phyloP scores from a whole-genome alignment of 805 yeast species.

The Candida sakaeoensis region DNA sequence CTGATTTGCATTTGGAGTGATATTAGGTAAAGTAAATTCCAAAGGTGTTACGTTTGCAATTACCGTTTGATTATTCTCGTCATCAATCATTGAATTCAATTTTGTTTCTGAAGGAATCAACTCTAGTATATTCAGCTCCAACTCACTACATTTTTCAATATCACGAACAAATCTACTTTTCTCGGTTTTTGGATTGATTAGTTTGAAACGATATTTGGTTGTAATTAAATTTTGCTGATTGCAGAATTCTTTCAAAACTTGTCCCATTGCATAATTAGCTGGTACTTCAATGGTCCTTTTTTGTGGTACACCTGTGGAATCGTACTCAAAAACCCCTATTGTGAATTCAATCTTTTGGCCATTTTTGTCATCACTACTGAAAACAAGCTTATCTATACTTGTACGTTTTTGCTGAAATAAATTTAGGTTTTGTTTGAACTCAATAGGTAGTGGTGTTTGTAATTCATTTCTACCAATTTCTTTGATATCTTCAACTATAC shows the following conservation, averaged over 20 bases:
- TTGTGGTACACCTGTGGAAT: slow-evolving; percentile 2
- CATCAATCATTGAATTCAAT: slow-evolving; percentile 5
- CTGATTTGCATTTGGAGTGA: slow-evolving; percentile 18
- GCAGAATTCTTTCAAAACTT: slow-evolving; percentile 26
- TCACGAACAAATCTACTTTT: slow-evolving; percentile 9
- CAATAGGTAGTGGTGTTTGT: slow-evolving; percentile 53
- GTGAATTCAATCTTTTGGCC: slow-evolving; percentile 7
- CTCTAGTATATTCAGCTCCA: slow-evolving; percentile 16
- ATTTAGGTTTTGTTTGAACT: slow-evolving; percentile 25
- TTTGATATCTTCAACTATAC: slow-evolving; percentile 46
- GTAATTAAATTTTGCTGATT: slow-evolving; percentile 24
- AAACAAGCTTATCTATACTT: slow-evolving; percentile 11
- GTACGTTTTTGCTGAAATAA: slow-evolving; percentile 14
- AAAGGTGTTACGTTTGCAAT: slow-evolving; percentile 29
- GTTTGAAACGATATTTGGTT: slow-evolving; percentile 22
- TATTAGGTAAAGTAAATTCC: slow-evolving; percentile 16
- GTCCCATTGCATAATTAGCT: slow-evolving; percentile 17
- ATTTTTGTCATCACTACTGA: slow-evolving; percentile 4
- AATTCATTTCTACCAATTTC: slow-evolving; percentile 47
- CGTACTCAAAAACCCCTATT: slow-evolving; percentile 8
- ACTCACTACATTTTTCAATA: slow-evolving; percentile 12
- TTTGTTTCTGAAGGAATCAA: slow-evolving; percentile 15
- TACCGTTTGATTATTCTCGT: slow-evolving; percentile 11
- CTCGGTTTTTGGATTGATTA: slow-evolving; percentile 11
- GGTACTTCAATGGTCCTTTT: slow-evolving; percentile 6